Evolutionary conservation across 129 eudicot genomes (phyloP).

Genomic region (Ambrosia artemisiifolia): DNA sequence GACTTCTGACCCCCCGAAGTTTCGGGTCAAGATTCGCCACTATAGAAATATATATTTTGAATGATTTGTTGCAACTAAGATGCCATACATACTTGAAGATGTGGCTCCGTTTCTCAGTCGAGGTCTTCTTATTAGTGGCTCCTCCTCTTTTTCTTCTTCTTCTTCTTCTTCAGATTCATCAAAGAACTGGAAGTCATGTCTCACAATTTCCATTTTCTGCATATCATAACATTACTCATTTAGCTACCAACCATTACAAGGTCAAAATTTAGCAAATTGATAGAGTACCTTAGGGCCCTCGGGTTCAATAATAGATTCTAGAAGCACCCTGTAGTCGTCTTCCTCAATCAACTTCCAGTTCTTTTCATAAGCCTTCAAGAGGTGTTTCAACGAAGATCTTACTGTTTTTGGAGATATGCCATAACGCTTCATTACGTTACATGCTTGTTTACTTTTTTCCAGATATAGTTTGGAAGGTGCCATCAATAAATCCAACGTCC

Average conservation of each 20-base stretch:
- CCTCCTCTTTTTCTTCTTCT: neutral
- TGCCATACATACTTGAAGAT: conserved; percentile 1
- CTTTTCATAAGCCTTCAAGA: conserved; percentile 38
- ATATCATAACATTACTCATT: neutral
- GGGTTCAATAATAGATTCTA: conserved; percentile 46
- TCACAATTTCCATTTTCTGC: conserved; percentile 10
- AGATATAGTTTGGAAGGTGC: conserved; percentile 5
- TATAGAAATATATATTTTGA: no score
- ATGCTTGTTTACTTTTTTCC: conserved; percentile 35
- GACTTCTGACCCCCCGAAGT: no score
- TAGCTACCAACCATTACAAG: no score
- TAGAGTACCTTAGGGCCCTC: conserved; percentile 33
- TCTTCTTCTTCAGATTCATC: conserved; percentile 16
- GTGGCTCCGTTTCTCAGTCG: conserved; percentile 12
- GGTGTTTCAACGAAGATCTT: conserved; percentile 37
- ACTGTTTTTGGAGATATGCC: conserved; percentile 36
- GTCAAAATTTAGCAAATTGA: neutral
- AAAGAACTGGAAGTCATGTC: neutral
- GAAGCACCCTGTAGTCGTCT: conserved; percentile 46
- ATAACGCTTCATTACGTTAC: conserved; percentile 44
- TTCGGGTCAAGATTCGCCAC: no score
- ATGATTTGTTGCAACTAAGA: no score
- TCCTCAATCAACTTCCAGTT: conserved; percentile 57
- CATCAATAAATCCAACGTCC: conserved; percentile 6
- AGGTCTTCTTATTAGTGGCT: conserved; percentile 33